A percentile compares a stretch with the other conserved stretches of the same genome.
phyloP scores from a whole-genome alignment of 225 moss, liverwort and hornwort genomes.

The Polytrichum commune region DNA sequence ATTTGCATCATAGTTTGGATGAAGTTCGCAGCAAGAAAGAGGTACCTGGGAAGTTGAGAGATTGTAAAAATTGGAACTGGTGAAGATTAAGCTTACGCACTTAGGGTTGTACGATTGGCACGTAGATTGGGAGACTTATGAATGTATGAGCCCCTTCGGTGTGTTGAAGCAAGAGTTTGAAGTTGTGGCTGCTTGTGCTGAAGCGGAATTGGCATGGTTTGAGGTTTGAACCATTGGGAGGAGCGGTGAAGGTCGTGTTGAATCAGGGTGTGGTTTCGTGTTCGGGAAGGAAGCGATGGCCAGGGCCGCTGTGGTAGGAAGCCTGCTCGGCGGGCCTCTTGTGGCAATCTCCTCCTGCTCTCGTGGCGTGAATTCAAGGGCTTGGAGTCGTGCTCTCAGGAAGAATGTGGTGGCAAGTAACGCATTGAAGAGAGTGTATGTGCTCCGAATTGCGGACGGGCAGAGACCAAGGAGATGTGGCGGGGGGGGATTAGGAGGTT shows the following conservation, averaged over 20 bases:
- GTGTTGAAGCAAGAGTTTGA: no score
- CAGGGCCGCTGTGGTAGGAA: slow-evolving; percentile 39
- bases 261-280: not conserved
- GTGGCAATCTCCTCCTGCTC: slow-evolving; percentile 13
- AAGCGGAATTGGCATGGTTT: not conserved
- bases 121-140: no score
- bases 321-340: slow-evolving; percentile 19
- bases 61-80: no score
- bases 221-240: not conserved
- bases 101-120: no score
- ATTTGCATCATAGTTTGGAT: no score
- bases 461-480: slow-evolving; percentile 9
- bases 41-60: no score
- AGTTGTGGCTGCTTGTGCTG: not conserved
- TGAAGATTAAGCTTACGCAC: no score
- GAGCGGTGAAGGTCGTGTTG: not conserved
- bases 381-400: slow-evolving; percentile 10
- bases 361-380: not conserved
- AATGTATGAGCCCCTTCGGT: no score
- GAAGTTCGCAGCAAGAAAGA: no score
- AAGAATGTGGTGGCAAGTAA: slow-evolving; percentile 1
- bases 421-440: slow-evolving; percentile 11
- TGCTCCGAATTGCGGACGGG: slow-evolving; percentile 15
- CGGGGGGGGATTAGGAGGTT: slow-evolving; percentile 2
- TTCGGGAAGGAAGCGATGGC: slow-evolving; percentile 28